These are phyloP conservation scores for Cocos nucifera DNA, from an alignment of 176 grass and related monocot species.

Conservation along the genomic window DNA sequence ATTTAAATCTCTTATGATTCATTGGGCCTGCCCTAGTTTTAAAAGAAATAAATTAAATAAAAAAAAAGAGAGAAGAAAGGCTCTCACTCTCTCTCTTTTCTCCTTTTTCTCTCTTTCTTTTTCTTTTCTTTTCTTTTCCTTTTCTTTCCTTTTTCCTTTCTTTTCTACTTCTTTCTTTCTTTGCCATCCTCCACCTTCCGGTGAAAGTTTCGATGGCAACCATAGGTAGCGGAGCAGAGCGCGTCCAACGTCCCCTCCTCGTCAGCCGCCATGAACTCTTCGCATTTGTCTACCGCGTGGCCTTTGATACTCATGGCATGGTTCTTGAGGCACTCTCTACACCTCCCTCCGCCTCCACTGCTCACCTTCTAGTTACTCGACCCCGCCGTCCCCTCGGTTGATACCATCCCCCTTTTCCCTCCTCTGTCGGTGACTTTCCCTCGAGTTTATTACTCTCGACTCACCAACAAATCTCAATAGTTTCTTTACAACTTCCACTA, in stretches of 20 bases:
- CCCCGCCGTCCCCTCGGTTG: neutral
- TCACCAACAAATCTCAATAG: too few relatives aligned
- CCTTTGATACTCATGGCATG: constrained; percentile 66
- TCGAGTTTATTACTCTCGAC: neutral
- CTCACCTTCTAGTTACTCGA: constrained; percentile 5
- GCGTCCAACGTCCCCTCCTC: constrained; percentile 61
- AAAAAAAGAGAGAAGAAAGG: too few relatives aligned
- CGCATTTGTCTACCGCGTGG: constrained; percentile 72
- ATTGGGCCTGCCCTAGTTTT: too few relatives aligned
- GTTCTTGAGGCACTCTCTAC: constrained; percentile 84
- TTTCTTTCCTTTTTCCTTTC: too few relatives aligned
- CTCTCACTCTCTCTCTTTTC: too few relatives aligned
- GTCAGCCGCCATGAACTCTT: constrained; percentile 76
- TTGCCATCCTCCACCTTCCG: constrained; percentile 23
- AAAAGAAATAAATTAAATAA: too few relatives aligned
- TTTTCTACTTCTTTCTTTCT: too few relatives aligned
- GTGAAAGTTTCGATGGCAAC: constrained; percentile 89
- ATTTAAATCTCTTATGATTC: too few relatives aligned
- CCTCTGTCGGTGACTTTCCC: neutral
- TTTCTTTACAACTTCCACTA: too few relatives aligned
- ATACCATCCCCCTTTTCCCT: neutral
- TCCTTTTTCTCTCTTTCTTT: too few relatives aligned
- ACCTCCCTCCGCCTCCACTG: constrained; percentile 24
- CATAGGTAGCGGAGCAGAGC: constrained; percentile 70
- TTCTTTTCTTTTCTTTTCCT: too few relatives aligned